phyloP scores from a whole-genome alignment of 106 monocot species.

The Acorus gramineus region DNA sequence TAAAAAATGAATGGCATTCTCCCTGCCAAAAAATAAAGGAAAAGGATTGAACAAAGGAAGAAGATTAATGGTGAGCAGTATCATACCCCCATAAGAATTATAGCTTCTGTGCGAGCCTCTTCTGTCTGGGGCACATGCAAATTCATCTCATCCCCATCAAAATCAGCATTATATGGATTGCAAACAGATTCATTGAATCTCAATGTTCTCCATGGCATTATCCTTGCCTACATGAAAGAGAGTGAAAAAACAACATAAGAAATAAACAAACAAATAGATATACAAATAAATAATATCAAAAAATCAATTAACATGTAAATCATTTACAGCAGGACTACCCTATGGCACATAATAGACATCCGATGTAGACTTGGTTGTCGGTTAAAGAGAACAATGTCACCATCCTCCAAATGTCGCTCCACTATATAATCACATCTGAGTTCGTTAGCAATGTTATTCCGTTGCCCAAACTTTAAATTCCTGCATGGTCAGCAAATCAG shows the following conservation, averaged over 20 bases:
- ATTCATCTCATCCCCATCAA: slow-evolving; percentile 99
- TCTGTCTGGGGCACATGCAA: slow-evolving; percentile 98
- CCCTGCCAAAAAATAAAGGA: background rate
- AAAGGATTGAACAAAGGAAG: background rate
- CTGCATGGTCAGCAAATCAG: slow-evolving; percentile 19
- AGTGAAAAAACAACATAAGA: background rate
- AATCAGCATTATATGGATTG: slow-evolving; percentile 99
- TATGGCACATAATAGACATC: slow-evolving; percentile 98
- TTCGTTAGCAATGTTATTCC: slow-evolving; percentile 69
- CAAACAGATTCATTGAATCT: slow-evolving; percentile 99
- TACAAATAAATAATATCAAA: background rate
- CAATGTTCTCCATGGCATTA: slow-evolving; percentile 96
- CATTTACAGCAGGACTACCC: slow-evolving; percentile 33
- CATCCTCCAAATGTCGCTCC: slow-evolving; percentile 92
- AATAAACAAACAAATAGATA: background rate
- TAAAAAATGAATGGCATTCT: too few species aligned
- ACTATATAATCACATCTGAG: slow-evolving; percentile 80
- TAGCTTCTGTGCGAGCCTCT: slow-evolving; percentile 97
- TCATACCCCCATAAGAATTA: slow-evolving; percentile 97
- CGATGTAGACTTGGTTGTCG: slow-evolving; percentile 98
- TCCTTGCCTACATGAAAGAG: slow-evolving; percentile 50
- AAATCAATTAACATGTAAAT: background rate
- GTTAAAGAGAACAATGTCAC: slow-evolving; percentile 95
- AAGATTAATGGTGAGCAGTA: background rate
- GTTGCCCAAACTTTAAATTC: slow-evolving; percentile 63